Evolutionary conservation across 257 asterid species (phyloP).

Genomic region (Primulina tabacum): DNA sequence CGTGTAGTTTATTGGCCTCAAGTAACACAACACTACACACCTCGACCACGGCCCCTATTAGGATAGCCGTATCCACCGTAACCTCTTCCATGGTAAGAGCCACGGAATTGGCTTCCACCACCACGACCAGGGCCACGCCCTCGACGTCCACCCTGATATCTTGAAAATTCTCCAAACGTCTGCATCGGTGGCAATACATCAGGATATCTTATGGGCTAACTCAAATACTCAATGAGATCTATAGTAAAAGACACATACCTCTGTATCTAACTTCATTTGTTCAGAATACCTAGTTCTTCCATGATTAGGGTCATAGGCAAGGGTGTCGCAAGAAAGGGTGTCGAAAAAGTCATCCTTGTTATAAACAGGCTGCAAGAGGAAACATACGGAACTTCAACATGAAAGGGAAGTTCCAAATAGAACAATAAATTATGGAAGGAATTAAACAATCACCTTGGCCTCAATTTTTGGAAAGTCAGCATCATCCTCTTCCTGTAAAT

Average conservation of each 20-base stretch:
- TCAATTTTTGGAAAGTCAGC: conserved; percentile 57
- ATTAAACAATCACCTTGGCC: conserved; percentile 38
- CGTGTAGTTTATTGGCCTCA: too few relatives aligned
- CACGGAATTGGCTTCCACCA: conserved; percentile 79
- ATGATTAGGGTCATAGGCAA: conserved; percentile 46
- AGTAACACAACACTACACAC: conserved; percentile 6
- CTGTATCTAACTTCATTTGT: conserved; percentile 87
- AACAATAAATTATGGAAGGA: not conserved
- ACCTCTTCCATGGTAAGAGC: conserved; percentile 61
- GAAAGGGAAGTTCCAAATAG: not conserved
- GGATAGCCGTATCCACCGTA: conserved; percentile 49
- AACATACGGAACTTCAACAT: not conserved
- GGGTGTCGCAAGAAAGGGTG: conserved; percentile 60
- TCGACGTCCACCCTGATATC: conserved; percentile 74
- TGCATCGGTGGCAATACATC: conserved; percentile 26
- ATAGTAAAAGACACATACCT: conserved; percentile 45
- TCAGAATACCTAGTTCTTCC: conserved; percentile 88
- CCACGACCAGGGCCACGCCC: conserved; percentile 63
- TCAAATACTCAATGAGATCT: not conserved
- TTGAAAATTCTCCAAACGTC: conserved; percentile 94
- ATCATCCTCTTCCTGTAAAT: conserved; percentile 47
- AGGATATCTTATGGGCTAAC: not conserved
- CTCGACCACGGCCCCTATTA: conserved; percentile 63
- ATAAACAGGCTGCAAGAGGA: conserved; percentile 60
- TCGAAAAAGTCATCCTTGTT: conserved; percentile 95